These are phyloP conservation scores for Pythium sp. DNA, from an alignment of 352 stramenopile species.

Conservation along the genomic window DNA sequence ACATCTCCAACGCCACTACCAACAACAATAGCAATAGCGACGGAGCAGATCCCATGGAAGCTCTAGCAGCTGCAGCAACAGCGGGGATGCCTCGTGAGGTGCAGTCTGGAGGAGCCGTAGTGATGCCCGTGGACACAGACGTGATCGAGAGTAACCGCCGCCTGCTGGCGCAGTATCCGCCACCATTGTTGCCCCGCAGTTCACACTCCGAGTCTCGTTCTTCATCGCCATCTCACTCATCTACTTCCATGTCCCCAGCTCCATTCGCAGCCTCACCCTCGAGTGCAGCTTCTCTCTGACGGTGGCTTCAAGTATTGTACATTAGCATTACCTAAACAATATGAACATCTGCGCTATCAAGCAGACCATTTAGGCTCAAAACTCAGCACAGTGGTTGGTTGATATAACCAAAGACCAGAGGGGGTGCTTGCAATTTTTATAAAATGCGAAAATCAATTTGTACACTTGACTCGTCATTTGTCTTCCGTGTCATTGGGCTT, in stretches of 20 bases:
- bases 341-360: not conserved
- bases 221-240: not conserved
- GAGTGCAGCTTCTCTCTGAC: not conserved
- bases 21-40: not conserved
- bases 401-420: not conserved
- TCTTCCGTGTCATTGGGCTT: too few relatives aligned
- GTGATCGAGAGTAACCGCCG: conserved; percentile 30
- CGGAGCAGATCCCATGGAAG: not conserved
- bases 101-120: conserved; percentile 11
- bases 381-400: not conserved
- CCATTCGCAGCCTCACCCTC: not conserved
- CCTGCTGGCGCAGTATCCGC: conserved; percentile 23
- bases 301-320: not conserved
- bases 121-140: conserved; percentile 5
- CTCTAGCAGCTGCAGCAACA: not conserved
- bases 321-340: not conserved
- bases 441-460: not conserved
- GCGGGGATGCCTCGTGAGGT: conserved; percentile 3
- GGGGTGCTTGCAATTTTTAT: too few relatives aligned
- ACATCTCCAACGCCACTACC: conserved; percentile 17
- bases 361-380: not conserved
- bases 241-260: not conserved
- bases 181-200: not conserved
- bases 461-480: not conserved
- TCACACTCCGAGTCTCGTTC: not conserved